These are phyloP conservation scores for Lathyrus tuberosus DNA, from an alignment of 306 rosid species.

Conservation along the genomic window DNA sequence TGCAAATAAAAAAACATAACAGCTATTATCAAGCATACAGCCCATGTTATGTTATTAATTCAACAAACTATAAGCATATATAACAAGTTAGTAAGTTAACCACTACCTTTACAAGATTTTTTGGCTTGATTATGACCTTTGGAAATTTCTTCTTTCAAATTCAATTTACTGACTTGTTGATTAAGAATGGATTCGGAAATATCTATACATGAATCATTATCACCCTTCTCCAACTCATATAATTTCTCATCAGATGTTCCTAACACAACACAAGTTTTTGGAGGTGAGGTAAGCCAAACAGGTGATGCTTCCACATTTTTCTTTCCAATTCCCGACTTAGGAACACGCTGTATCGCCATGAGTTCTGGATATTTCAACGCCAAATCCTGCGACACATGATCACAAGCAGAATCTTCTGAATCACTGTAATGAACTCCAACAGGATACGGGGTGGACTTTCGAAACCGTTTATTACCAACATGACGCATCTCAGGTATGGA, in stretches of 20 bases:
- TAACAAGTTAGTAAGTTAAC: conserved; percentile 21
- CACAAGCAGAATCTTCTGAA: conserved; percentile 48
- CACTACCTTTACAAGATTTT: conserved; percentile 56
- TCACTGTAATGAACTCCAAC: conserved; percentile 58
- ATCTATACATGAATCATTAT: conserved; percentile 21
- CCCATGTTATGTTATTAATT: background rate
- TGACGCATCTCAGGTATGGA: conserved; percentile 62
- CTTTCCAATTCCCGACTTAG: conserved; percentile 51
- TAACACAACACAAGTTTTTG: conserved; percentile 83
- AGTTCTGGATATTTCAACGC: conserved; percentile 75
- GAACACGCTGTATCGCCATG: conserved; percentile 50
- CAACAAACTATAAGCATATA: conserved; percentile 8
- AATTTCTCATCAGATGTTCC: conserved; percentile 65
- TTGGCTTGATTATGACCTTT: conserved; percentile 43
- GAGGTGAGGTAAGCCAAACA: conserved; percentile 84
- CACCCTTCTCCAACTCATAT: conserved; percentile 43
- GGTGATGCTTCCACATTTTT: conserved; percentile 68
- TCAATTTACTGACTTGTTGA: conserved; percentile 36
- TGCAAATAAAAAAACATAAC: conserved; percentile 32
- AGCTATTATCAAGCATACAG: conserved; percentile 23
- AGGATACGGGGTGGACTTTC: conserved; percentile 82
- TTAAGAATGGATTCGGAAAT: conserved; percentile 16
- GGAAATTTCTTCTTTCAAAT: conserved; percentile 36
- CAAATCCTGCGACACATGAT: conserved; percentile 49
- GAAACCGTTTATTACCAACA: conserved; percentile 43